Evolutionary conservation across 2,329 filamentous ascomycete genomes (phyloP).

Genomic region (Epichloe sp.): DNA sequence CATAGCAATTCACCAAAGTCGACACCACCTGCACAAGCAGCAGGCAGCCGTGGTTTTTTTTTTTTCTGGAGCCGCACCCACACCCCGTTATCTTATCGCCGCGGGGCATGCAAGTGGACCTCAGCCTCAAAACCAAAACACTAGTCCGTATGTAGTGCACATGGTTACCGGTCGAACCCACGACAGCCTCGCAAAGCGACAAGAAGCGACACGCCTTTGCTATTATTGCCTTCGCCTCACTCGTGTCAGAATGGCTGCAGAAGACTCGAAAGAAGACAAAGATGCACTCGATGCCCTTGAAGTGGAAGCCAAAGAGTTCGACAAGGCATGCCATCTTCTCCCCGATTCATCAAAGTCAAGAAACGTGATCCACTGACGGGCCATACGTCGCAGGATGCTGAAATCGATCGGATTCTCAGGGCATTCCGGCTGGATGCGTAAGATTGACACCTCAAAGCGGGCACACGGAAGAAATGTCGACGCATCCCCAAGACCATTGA

Average conservation of each 20-base stretch:
- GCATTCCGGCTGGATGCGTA: slow-evolving; percentile 65
- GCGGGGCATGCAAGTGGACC: slow-evolving; percentile 15
- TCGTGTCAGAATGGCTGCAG: slow-evolving; percentile 19
- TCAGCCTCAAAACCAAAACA: background rate
- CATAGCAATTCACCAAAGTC: too few species aligned
- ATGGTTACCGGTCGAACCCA: background rate
- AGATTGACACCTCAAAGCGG: background rate
- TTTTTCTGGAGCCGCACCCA: background rate
- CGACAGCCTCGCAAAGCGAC: background rate
- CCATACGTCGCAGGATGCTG: slow-evolving; percentile 54
- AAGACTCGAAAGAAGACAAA: slow-evolving; percentile 41
- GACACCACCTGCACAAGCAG: too few species aligned
- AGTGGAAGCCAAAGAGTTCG: slow-evolving; percentile 76
- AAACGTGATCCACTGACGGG: slow-evolving; percentile 9
- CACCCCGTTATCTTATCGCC: slow-evolving; percentile 26
- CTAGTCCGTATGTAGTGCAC: too few species aligned
- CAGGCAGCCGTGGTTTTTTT: background rate
- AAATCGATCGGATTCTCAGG: slow-evolving; percentile 87
- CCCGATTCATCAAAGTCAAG: background rate
- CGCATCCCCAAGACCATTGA: background rate
- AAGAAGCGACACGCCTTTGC: background rate
- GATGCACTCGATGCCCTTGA: slow-evolving; percentile 73
- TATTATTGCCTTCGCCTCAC: background rate
- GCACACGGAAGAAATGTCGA: background rate
- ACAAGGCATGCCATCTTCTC: slow-evolving; percentile 54